Conservation (phyloP, 192 early-diverging fungal genomes). For the Coemansia sp. region DNA sequence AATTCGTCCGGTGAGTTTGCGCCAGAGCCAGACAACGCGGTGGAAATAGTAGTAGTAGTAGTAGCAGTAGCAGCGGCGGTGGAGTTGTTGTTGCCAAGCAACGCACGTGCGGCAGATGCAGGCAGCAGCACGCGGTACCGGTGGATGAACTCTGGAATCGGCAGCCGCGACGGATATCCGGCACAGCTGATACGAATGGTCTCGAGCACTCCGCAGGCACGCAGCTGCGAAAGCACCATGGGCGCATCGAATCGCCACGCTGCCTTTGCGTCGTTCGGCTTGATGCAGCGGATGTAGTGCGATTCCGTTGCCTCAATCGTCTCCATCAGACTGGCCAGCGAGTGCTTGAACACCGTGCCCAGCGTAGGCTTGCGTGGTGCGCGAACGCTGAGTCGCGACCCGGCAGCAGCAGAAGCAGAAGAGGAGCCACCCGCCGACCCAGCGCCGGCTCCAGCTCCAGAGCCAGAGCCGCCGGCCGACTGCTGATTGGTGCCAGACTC, state of each 20-base stretch:
- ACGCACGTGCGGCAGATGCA: slow-evolving; percentile 21
- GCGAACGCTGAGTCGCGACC: slow-evolving; percentile 24
- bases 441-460: not conserved
- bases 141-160: slow-evolving; percentile 90
- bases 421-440: slow-evolving; percentile 1
- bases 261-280: slow-evolving; percentile 93
- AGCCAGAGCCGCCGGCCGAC: not conserved
- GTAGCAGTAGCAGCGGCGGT: too few relatives aligned
- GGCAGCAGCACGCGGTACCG: slow-evolving; percentile 65
- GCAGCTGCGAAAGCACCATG: slow-evolving; percentile 91
- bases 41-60: not conserved
- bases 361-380: slow-evolving; percentile 81
- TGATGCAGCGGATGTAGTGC: slow-evolving; percentile 99
- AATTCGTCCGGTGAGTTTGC: slow-evolving; percentile 48
- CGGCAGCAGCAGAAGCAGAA: not conserved
- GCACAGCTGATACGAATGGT: slow-evolving; percentile 98
- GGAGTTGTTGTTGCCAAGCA: slow-evolving; percentile 33
- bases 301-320: slow-evolving; percentile 91
- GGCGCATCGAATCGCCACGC: slow-evolving; percentile 92
- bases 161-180: slow-evolving; percentile 90
- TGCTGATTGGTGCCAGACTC: not conserved
- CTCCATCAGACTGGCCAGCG: slow-evolving; percentile 91
- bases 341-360: slow-evolving; percentile 95
- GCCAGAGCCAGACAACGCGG: slow-evolving; percentile 33
- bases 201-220: slow-evolving; percentile 98